Percentiles rank a stretch among this genome's conserved stretches.
Conservation (phyloP, 495 filamentous ascomycete species). For the Copromyces sp. region DNA sequence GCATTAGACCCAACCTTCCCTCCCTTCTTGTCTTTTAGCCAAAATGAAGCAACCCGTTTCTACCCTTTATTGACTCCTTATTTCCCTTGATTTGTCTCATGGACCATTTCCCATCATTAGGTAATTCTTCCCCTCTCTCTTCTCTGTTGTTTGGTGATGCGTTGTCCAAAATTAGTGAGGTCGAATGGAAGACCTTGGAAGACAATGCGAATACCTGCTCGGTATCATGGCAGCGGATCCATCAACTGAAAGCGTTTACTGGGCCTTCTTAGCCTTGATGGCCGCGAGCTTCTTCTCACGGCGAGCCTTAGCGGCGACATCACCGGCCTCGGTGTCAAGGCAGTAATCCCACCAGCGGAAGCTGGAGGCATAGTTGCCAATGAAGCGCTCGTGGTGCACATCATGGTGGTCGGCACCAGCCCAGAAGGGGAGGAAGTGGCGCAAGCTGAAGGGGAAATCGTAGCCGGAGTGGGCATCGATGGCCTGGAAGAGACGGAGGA, state of each 20-base stretch:
- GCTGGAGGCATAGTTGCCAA: slow-evolving; percentile 94
- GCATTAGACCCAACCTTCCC: background rate
- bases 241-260: slow-evolving; percentile 28
- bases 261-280: slow-evolving; percentile 50
- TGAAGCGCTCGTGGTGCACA: slow-evolving; percentile 91
- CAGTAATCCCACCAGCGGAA: slow-evolving; percentile 98
- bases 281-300: slow-evolving; percentile 67
- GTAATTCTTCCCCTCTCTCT: background rate
- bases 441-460: slow-evolving; percentile 94
- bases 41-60: background rate
- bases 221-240: background rate
- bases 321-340: slow-evolving; percentile 85
- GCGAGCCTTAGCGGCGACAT: slow-evolving; percentile 74
- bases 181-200: background rate
- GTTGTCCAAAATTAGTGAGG: background rate
- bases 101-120: background rate
- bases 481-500: slow-evolving; percentile 87
- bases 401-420: slow-evolving; percentile 96
- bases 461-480: slow-evolving; percentile 97
- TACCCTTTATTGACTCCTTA: background rate
- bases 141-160: background rate
- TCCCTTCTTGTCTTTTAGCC: background rate
- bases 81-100: background rate
- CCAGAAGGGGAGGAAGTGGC: slow-evolving; percentile 96
- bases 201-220: background rate